Evolutionary conservation across 2,329 filamentous ascomycete species (phyloP).

Genomic region (Dendryphion nanum): DNA sequence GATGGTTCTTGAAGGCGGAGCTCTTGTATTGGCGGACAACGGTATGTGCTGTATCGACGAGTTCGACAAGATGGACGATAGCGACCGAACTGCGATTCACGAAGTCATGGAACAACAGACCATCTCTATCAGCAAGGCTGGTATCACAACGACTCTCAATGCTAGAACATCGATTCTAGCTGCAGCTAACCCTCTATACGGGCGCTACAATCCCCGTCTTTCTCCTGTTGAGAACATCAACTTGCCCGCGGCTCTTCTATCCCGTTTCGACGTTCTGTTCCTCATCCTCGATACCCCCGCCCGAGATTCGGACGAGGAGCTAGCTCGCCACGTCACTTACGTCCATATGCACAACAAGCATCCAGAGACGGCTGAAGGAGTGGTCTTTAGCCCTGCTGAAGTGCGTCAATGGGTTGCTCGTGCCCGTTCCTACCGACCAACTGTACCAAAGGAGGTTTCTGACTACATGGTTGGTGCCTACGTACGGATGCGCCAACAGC

Average conservation of each 20-base stretch:
- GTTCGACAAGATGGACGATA: slow-evolving; percentile 88
- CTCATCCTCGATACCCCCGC: slow-evolving; percentile 92
- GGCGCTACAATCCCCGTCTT: slow-evolving; percentile 95
- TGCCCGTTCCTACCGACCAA: slow-evolving; percentile 83
- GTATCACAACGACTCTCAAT: slow-evolving; percentile 95
- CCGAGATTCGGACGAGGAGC: slow-evolving; percentile 85
- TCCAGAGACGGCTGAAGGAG: slow-evolving; percentile 64
- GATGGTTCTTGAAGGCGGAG: slow-evolving; percentile 80
- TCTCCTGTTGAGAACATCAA: slow-evolving; percentile 99
- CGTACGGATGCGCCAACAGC: slow-evolving; percentile 87
- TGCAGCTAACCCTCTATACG: slow-evolving; percentile 94
- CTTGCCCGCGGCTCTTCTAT: slow-evolving; percentile 91
- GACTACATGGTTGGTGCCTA: slow-evolving; percentile 98
- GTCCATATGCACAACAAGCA: slow-evolving; percentile 97
- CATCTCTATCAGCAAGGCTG: slow-evolving; percentile 84
- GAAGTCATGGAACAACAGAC: slow-evolving; percentile 90
- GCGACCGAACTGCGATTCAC: slow-evolving; percentile 78
- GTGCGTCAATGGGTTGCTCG: slow-evolving; percentile 95
- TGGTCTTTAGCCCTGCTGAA: slow-evolving; percentile 90
- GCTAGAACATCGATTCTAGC: slow-evolving; percentile 94
- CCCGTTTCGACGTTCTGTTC: slow-evolving; percentile 96
- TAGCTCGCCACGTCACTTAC: slow-evolving; percentile 91
- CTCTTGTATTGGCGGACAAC: slow-evolving; percentile 76
- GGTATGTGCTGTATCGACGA: slow-evolving; percentile 86
- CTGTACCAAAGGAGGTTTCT: slow-evolving; percentile 78